Evolutionary conservation across 2,329 filamentous ascomycete genomes (phyloP), one percentile per base, ranked within the genome.

Genomic region (Helminthosporium solani): DNA sequence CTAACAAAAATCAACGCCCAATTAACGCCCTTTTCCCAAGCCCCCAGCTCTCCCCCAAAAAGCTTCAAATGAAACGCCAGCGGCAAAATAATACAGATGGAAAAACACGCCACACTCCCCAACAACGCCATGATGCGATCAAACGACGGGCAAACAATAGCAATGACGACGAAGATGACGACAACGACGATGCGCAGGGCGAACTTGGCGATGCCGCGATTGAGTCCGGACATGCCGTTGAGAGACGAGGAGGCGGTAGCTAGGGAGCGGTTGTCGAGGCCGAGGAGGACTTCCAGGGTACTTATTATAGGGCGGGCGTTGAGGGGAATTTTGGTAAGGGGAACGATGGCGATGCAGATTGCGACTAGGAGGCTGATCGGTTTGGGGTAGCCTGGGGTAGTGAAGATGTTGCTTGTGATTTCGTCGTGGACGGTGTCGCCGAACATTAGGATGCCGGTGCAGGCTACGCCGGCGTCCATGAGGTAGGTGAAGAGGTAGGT

Each of bases 401-500:
- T 76, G 54, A 97, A 81, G 49, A 99, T 86, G 71, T 96, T 97
- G 61, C 87, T 86, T 0, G 94, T 96, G 66, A 97, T 85, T 68
- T 95, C 90, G 53, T 96, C 91, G 46, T 80, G 81, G 43, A 96
- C 88, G n/a, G 75, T 79, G 57, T 95, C 88, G 50, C 92, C 92
- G 68, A 96, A 99, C 92, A 99, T 97, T 54, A 96, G 78, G 47
- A 94, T 81, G 31, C 94, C 92, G 9, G 88, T 82, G 35, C 94
- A 80, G 20, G 90, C 91, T 65, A 95, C 90, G 36, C 84, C 80
- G 20, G 86, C 78, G 67, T 97, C 92, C 11, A 97, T 79, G 16
- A 88, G 64, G 67, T 89, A 92, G 37, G 90, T 95, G 68, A 95
- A 95, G 18, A 82, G 78, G 70, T 95, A 96, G 1, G 91, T 95